These are phyloP conservation scores for Microbotryomycetes sp. DNA, from an alignment of 1,284 basidiomycete genomes.

Conservation along the genomic window DNA sequence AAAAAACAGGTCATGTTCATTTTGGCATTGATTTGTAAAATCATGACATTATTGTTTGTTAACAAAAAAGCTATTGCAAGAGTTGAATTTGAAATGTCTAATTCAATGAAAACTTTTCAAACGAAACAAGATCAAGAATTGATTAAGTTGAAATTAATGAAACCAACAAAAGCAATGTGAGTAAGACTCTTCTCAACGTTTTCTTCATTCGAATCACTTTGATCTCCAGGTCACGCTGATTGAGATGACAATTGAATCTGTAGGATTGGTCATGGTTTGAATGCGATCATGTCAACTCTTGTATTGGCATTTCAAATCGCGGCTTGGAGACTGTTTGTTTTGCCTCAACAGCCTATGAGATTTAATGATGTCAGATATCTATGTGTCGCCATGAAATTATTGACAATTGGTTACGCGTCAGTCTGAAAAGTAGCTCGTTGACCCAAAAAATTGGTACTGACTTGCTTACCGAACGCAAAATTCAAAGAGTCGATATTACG, in stretches of 20 bases:
- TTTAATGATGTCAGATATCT: background rate
- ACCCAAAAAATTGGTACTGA: too few species aligned
- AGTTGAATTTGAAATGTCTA: too few species aligned
- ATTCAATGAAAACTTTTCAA: background rate
- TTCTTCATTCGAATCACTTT: background rate
- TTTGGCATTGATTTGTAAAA: background rate
- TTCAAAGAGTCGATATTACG: background rate
- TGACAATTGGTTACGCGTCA: constrained; percentile 3
- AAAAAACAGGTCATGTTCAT: background rate
- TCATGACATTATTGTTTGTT: background rate
- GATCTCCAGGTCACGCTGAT: background rate
- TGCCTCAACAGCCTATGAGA: background rate
- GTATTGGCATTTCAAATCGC: constrained; percentile 1
- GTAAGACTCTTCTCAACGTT: background rate
- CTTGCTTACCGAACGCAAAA: too few species aligned
- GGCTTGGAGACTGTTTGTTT: constrained; percentile 7
- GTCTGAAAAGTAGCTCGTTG: too few species aligned
- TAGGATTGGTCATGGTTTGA: constrained; percentile 19
- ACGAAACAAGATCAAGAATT: background rate
- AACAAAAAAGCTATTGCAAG: background rate
- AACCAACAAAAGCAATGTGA: constrained; percentile 8
- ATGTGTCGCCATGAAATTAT: background rate
- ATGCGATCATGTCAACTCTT: constrained; percentile 1
- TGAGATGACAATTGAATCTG: too few species aligned
- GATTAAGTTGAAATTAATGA: background rate